phyloP scores from a whole-genome alignment of 495 filamentous ascomycete genomes.

The Cercophora sp. region DNA sequence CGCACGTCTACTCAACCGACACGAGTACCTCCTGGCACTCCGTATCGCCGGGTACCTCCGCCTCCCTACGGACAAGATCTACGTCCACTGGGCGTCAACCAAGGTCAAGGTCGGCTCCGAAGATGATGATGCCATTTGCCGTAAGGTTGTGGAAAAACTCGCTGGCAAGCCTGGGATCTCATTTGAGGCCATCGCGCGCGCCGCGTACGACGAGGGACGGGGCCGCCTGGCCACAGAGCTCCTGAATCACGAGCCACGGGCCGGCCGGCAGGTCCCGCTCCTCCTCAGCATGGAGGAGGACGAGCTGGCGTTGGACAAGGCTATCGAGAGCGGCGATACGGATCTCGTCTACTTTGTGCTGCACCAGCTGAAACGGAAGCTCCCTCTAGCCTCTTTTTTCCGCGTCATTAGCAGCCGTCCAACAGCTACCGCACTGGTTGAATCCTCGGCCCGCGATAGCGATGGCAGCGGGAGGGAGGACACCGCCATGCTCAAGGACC shows the following conservation, averaged over 20 bases:
- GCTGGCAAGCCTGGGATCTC: slow-evolving; percentile 86
- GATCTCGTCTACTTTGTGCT: slow-evolving; percentile 90
- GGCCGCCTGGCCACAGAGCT: slow-evolving; percentile 81
- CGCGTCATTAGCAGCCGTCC: slow-evolving; percentile 84
- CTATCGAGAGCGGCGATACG: slow-evolving; percentile 90
- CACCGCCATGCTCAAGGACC: slow-evolving; percentile 80
- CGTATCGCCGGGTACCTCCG: slow-evolving; percentile 84
- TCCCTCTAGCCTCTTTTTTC: slow-evolving; percentile 89
- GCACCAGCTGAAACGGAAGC: slow-evolving; percentile 81
- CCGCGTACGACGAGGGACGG: slow-evolving; percentile 94
- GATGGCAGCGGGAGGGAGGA: slow-evolving; percentile 51
- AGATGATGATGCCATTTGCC: slow-evolving; percentile 84
- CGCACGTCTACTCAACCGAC: slow-evolving; percentile 76
- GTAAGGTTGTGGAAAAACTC: slow-evolving; percentile 79
- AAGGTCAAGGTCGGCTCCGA: slow-evolving; percentile 84
- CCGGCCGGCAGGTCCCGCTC: slow-evolving; percentile 92
- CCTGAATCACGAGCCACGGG: slow-evolving; percentile 87
- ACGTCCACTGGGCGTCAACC: slow-evolving; percentile 93
- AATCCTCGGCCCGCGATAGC: slow-evolving; percentile 60
- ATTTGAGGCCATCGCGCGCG: slow-evolving; percentile 86
- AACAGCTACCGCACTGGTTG: slow-evolving; percentile 82
- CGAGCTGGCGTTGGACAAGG: slow-evolving; percentile 92
- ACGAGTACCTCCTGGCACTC: slow-evolving; percentile 88
- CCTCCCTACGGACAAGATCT: slow-evolving; percentile 83
- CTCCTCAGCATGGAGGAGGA: slow-evolving; percentile 94